Evolutionary conservation across 2,329 filamentous ascomycete species (phyloP).

Genomic region (Blumeria hordei): DNA sequence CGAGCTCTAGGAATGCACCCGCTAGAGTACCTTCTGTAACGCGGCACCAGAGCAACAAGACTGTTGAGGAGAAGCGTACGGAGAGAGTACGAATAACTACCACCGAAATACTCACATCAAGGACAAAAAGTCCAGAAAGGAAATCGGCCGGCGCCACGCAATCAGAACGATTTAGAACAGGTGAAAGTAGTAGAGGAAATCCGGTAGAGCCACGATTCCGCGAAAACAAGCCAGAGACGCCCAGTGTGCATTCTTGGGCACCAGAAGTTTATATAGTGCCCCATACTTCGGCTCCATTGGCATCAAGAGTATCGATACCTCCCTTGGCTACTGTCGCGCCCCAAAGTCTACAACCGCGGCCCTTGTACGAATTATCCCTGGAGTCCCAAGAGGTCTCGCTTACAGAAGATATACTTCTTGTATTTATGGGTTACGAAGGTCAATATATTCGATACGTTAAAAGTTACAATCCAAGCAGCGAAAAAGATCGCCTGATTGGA

Average conservation of each 20-base stretch:
- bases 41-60: slow-evolving; percentile 24
- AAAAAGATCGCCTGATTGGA: slow-evolving; percentile 68
- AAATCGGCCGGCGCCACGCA: slow-evolving; percentile 4
- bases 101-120: slow-evolving; percentile 34
- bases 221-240: slow-evolving; percentile 22
- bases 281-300: slow-evolving; percentile 30
- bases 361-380: slow-evolving; percentile 46
- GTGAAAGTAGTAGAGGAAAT: slow-evolving; percentile 8
- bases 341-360: slow-evolving; percentile 36
- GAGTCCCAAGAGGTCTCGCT: slow-evolving; percentile 71
- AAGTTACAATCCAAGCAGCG: slow-evolving; percentile 58
- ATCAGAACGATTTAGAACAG: slow-evolving; percentile 6
- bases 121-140: slow-evolving; percentile 31
- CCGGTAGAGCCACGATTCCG: slow-evolving; percentile 11
- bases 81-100: slow-evolving; percentile 34
- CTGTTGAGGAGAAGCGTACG: slow-evolving; percentile 23
- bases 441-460: slow-evolving; percentile 79
- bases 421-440: slow-evolving; percentile 97
- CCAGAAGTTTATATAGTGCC: slow-evolving; percentile 53
- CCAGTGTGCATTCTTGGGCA: slow-evolving; percentile 43
- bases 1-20: slow-evolving; percentile 18
- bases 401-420: slow-evolving; percentile 74
- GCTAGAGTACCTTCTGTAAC: slow-evolving; percentile 30
- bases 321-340: slow-evolving; percentile 59
- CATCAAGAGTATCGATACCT: slow-evolving; percentile 29